Percentiles rank a stretch among this genome's conserved stretches.
Conservation (phyloP, 2,329 filamentous ascomycete genomes). For the Paecilomyces niveus region DNA sequence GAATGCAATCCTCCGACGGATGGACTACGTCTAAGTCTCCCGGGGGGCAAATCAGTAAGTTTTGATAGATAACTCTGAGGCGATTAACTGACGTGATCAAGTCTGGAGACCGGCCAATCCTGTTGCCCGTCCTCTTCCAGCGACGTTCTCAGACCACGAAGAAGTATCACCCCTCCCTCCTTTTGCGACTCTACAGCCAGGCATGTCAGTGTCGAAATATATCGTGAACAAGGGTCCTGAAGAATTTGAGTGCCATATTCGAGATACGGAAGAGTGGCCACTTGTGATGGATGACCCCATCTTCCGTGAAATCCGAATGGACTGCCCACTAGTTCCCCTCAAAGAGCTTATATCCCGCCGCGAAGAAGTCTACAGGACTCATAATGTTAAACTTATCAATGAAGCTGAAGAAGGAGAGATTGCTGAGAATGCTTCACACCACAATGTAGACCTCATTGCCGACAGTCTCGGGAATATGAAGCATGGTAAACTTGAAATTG, state of each 20-base stretch:
- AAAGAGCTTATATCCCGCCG: slow-evolving; percentile 37
- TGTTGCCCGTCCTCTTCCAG: slow-evolving; percentile 19
- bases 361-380: slow-evolving; percentile 16
- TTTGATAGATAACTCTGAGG: neutral
- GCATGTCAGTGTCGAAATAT: slow-evolving; percentile 45
- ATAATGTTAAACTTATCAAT: slow-evolving; percentile 19
- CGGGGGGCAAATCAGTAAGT: slow-evolving; percentile 11
- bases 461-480: no score
- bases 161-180: slow-evolving; percentile 16
- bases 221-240: slow-evolving; percentile 37
- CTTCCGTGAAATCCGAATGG: slow-evolving; percentile 39
- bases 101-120: slow-evolving; percentile 13
- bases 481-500: neutral
- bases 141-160: slow-evolving; percentile 18
- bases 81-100: slow-evolving; percentile 1
- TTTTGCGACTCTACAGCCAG: slow-evolving; percentile 15
- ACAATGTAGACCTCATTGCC: neutral
- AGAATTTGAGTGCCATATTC: slow-evolving; percentile 40
- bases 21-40: slow-evolving; percentile 5
- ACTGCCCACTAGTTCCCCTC: slow-evolving; percentile 36
- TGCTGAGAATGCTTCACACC: neutral
- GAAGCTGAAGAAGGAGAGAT: slow-evolving; percentile 4
- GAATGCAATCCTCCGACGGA: slow-evolving; percentile 7
- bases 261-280: slow-evolving; percentile 45
- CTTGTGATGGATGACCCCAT: slow-evolving; percentile 44